Evolutionary conservation across 805 yeast species (phyloP).

Genomic region (Pichia exigua): DNA sequence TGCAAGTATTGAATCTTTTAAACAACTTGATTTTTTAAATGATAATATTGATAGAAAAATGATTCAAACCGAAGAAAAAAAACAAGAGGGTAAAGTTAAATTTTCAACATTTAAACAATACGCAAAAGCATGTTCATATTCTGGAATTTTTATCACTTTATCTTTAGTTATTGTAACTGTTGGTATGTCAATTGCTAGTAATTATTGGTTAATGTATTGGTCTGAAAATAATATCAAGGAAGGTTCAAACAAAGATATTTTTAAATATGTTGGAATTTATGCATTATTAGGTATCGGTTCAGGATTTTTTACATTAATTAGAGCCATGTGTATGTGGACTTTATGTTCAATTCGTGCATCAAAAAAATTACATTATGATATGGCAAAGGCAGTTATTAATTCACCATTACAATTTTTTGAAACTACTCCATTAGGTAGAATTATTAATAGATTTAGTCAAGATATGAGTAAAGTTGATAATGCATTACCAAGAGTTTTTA

Average conservation of each 20-base stretch:
- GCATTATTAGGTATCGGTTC: constrained; percentile 48
- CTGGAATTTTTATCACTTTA: constrained; percentile 38
- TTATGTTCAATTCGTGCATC: constrained; percentile 53
- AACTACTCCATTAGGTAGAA: constrained; percentile 61
- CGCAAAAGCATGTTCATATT: constrained; percentile 49
- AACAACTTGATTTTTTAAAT: constrained; percentile 28
- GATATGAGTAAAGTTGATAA: constrained; percentile 54
- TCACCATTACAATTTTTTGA: constrained; percentile 66
- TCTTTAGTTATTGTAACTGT: constrained; percentile 26
- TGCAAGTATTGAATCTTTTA: constrained; percentile 59
- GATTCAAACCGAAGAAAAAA: constrained; percentile 42
- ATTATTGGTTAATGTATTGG: constrained; percentile 66
- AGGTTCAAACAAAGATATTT: constrained; percentile 37
- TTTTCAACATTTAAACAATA: constrained; percentile 45
- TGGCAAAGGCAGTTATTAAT: constrained; percentile 46
- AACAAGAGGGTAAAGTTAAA: constrained; percentile 55
- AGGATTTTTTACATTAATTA: constrained; percentile 38
- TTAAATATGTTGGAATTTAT: constrained; percentile 44
- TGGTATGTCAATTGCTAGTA: constrained; percentile 33
- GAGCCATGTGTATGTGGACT: constrained; percentile 40
- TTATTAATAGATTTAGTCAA: constrained; percentile 56
- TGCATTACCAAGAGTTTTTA: constrained; percentile 46
- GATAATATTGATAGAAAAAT: constrained; percentile 27
- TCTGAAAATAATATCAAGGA: constrained; percentile 43
- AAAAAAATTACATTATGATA: constrained; percentile 43